Evolutionary conservation across 1,284 basidiomycete species (phyloP).

Genomic region (Cerioporus squamosus): DNA sequence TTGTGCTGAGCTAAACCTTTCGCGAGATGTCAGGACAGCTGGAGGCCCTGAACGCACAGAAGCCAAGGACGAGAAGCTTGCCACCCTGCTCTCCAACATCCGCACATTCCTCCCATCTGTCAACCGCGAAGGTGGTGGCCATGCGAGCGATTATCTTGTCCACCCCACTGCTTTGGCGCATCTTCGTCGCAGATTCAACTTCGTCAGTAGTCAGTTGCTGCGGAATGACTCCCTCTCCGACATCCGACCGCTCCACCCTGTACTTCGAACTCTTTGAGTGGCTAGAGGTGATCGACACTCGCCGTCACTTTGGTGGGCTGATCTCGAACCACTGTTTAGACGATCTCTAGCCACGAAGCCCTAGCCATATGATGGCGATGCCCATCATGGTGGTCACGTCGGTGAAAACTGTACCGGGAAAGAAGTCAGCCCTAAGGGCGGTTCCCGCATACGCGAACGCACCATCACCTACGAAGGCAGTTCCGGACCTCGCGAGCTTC

Average conservation of each 20-base stretch:
- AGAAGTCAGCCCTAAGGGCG: constrained; percentile 47
- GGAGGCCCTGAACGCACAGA: constrained; percentile 75
- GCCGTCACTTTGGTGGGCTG: neutral
- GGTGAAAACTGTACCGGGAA: constrained; percentile 62
- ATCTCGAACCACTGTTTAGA: constrained; percentile 46
- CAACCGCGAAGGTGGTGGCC: constrained; percentile 70
- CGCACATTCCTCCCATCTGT: constrained; percentile 81
- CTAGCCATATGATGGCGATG: constrained; percentile 94
- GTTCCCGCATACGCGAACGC: constrained; percentile 66
- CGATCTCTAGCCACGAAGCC: constrained; percentile 88
- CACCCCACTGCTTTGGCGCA: constrained; percentile 90
- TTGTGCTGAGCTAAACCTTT: constrained; percentile 9
- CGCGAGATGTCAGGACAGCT: constrained; percentile 75
- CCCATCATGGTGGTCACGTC: constrained; percentile 86
- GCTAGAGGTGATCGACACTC: constrained; percentile 70
- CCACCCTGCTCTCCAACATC: constrained; percentile 67
- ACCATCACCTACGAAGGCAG: constrained; percentile 88
- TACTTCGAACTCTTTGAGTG: constrained; percentile 90
- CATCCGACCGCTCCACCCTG: constrained; percentile 82
- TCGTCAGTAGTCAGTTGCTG: constrained; percentile 81
- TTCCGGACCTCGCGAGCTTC: constrained; percentile 84
- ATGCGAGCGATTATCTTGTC: constrained; percentile 84
- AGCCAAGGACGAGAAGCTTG: constrained; percentile 74
- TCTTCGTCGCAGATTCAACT: constrained; percentile 86
- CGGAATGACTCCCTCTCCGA: constrained; percentile 90